A percentile compares a stretch with the other conserved stretches of the same genome.
Conservation (phyloP, 257 asterid species). For the Gynochthodes officinalis region DNA sequence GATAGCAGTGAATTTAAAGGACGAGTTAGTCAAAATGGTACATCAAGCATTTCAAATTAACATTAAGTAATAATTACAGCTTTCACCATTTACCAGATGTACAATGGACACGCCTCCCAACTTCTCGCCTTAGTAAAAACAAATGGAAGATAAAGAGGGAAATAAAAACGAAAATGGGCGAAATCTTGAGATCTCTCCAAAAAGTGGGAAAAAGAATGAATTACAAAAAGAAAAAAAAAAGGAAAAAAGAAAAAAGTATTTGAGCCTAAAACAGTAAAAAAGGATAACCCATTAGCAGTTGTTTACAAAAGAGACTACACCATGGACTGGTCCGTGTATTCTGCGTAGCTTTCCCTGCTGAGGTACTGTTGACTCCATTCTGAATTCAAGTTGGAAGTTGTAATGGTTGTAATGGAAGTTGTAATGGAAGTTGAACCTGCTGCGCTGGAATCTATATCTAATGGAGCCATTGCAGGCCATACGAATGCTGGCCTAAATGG, state of each 20-base stretch:
- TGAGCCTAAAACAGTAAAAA: neutral
- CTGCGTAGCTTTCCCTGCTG: constrained; percentile 50
- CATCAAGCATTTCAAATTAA: neutral
- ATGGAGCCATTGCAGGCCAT: constrained; percentile 61
- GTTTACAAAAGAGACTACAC: constrained; percentile 42
- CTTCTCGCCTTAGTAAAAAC: constrained; percentile 14
- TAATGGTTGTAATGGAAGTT: constrained; percentile 40
- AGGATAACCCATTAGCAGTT: neutral
- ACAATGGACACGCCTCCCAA: constrained; percentile 12
- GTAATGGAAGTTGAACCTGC: constrained; percentile 27
- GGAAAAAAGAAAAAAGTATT: constrained; percentile 1
- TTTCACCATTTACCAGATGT: neutral
- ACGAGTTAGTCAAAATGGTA: neutral
- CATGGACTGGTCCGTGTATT: constrained; percentile 36
- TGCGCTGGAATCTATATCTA: constrained; percentile 32
- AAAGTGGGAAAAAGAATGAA: neutral
- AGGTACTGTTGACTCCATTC: constrained; percentile 55
- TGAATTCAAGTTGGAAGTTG: constrained; percentile 47
- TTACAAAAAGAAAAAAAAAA: constrained; percentile 8
- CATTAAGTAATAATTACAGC: constrained; percentile 1
- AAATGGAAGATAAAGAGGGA: constrained; percentile 6
- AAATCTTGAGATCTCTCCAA: constrained; percentile 14
- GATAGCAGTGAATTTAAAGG: neutral
- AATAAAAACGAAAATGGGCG: neutral
- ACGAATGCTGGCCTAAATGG: constrained; percentile 82